A percentile compares a stretch with the other conserved stretches of the same genome.
Evolutionary conservation across 768 basidiomycete genomes (phyloP).

Genomic region (Rhizopogon vinicolor): DNA sequence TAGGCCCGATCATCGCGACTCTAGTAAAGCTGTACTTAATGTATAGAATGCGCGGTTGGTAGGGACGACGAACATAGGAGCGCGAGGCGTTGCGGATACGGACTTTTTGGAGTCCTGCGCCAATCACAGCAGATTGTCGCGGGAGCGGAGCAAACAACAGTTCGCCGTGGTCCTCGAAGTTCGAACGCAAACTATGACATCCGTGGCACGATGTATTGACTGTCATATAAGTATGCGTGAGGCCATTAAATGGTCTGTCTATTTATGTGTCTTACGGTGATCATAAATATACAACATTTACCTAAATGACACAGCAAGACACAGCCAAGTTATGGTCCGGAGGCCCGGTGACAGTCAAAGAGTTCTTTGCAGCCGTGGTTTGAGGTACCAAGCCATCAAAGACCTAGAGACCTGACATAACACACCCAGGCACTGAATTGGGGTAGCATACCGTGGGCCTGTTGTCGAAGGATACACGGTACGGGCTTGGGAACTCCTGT

Average conservation of each 20-base stretch:
- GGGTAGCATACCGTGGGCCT: not conserved
- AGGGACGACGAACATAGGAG: not conserved
- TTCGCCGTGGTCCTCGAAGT: not conserved
- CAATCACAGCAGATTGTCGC: not conserved
- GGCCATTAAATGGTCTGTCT: too few species aligned
- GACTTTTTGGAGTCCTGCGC: not conserved
- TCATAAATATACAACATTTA: not conserved
- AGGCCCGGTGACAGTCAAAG: not conserved
- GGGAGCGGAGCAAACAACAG: not conserved
- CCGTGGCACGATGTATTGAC: too few species aligned
- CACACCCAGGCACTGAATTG: conserved; percentile 10
- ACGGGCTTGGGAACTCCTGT: conserved; percentile 10
- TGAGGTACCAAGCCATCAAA: conserved; percentile 4
- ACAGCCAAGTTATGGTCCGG: not conserved
- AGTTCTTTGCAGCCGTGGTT: not conserved
- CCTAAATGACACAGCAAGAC: too few species aligned
- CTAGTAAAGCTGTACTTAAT: not conserved
- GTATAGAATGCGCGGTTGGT: not conserved
- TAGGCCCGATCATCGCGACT: not conserved
- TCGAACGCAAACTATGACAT: not conserved
- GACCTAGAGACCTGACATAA: not conserved
- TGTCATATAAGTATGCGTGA: too few species aligned
- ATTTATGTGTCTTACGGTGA: not conserved
- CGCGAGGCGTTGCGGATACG: not conserved
- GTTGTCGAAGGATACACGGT: conserved; percentile 10